Percentiles rank a stretch among this genome's conserved stretches.
Evolutionary conservation across 176 grass and related monocot species (phyloP).

Genomic region (Phoenix roebelenii): DNA sequence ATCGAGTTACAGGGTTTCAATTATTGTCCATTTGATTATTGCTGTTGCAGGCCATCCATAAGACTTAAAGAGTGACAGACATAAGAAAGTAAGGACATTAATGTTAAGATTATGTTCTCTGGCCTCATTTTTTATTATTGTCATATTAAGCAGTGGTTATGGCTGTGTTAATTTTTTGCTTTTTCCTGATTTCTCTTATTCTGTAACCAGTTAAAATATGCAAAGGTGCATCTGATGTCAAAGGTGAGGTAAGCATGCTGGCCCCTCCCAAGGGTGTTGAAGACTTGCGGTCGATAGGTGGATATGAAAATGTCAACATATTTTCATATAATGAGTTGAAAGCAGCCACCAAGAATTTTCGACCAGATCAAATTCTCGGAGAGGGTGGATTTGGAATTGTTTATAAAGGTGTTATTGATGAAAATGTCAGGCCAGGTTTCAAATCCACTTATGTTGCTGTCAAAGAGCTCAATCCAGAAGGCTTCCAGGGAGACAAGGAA

Average conservation of each 20-base stretch:
- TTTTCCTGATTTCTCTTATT: conserved; percentile 24
- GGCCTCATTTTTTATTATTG: too few species aligned
- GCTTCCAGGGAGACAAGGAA: conserved; percentile 94
- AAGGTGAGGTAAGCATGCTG: conserved; percentile 44
- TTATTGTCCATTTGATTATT: too few species aligned
- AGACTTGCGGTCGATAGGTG: conserved; percentile 54
- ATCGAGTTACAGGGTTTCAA: too few species aligned
- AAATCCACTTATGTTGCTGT: conserved; percentile 70
- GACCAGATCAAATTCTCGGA: conserved; percentile 79
- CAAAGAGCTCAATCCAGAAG: conserved; percentile 89
- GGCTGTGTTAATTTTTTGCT: background rate
- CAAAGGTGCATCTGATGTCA: conserved; percentile 38
- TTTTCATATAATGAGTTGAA: conserved; percentile 75
- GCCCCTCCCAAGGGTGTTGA: conserved; percentile 82
- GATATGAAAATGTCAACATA: conserved; percentile 71
- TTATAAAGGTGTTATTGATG: conserved; percentile 88
- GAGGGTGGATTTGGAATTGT: conserved; percentile 97
- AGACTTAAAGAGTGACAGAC: too few species aligned
- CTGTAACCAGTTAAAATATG: conserved; percentile 40
- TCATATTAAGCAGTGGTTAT: background rate
- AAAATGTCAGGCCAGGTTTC: conserved; percentile 63
- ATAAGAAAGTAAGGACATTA: too few species aligned
- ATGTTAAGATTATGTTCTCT: too few species aligned
- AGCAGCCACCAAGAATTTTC: conserved; percentile 82
- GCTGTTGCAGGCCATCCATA: too few species aligned